Conservation (phyloP, 1,139 yeast species). For the Nakaseomyces nivariensis region DNA sequence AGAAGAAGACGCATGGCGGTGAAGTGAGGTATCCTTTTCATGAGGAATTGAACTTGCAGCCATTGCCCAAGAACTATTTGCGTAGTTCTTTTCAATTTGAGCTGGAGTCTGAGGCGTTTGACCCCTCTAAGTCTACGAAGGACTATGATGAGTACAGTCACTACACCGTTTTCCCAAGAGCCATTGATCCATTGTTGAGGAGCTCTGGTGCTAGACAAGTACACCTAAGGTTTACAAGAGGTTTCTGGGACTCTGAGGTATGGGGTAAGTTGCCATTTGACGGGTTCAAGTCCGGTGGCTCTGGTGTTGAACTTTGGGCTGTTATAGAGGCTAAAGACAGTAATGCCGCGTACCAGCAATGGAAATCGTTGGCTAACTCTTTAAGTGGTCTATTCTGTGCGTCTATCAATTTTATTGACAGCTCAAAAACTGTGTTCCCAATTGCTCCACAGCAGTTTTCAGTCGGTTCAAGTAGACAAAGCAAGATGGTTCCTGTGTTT, state of each 20-base stretch:
- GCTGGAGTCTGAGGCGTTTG: slow-evolving; percentile 42
- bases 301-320: slow-evolving; percentile 94
- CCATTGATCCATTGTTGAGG: slow-evolving; percentile 68
- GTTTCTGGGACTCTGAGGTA: slow-evolving; percentile 85
- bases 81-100: slow-evolving; percentile 53
- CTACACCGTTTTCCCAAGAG: slow-evolving; percentile 69
- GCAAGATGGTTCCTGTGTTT: slow-evolving; percentile 21
- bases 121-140: slow-evolving; percentile 22
- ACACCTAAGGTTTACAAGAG: slow-evolving; percentile 81
- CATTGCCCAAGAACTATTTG: slow-evolving; percentile 61
- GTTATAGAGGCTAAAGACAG: slow-evolving; percentile 55
- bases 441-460: slow-evolving; percentile 34
- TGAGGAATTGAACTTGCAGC: slow-evolving; percentile 53
- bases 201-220: slow-evolving; percentile 61
- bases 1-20: not conserved
- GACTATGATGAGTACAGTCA: slow-evolving; percentile 34
- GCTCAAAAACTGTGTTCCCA: slow-evolving; percentile 70
- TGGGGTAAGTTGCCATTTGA: slow-evolving; percentile 79
- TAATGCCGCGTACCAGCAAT: slow-evolving; percentile 48
- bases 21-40: slow-evolving; percentile 35
- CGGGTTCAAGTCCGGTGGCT: slow-evolving; percentile 77
- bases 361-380: slow-evolving; percentile 66
- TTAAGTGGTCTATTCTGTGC: slow-evolving; percentile 94
- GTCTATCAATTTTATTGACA: slow-evolving; percentile 79
- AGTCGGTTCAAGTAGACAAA: slow-evolving; percentile 18